These are phyloP conservation scores for Fibroporia radiculosa DNA, from an alignment of 768 basidiomycete species.

Conservation along the genomic window DNA sequence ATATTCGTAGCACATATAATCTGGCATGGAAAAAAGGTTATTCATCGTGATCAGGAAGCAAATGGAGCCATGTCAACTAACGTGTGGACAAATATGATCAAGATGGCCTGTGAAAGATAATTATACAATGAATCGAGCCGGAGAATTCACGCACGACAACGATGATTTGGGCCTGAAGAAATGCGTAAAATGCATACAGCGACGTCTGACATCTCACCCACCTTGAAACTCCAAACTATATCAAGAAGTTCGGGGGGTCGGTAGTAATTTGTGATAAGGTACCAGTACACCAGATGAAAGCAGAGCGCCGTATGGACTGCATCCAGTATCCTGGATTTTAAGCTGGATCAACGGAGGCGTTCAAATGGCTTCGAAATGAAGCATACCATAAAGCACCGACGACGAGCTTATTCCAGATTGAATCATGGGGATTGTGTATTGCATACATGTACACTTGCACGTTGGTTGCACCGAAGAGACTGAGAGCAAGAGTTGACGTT, in stretches of 20 bases:
- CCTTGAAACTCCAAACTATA: conserved; percentile 16
- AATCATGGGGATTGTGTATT: conserved; percentile 9
- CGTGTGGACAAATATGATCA: background rate
- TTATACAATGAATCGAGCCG: background rate
- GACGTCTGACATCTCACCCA: background rate
- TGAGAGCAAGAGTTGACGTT: background rate
- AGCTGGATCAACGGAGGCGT: background rate
- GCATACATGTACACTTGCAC: conserved; percentile 14
- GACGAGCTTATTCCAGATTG: conserved; percentile 10
- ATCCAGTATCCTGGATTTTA: conserved; percentile 10
- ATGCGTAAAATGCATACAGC: background rate
- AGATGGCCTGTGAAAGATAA: background rate
- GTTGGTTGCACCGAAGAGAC: conserved; percentile 14
- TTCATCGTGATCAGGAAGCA: background rate
- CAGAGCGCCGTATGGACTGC: conserved; percentile 10
- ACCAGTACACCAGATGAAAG: conserved; percentile 15
- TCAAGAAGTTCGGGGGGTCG: conserved; percentile 9
- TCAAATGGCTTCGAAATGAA: background rate
- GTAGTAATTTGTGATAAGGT: conserved; percentile 13
- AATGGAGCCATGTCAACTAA: background rate
- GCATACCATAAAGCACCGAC: conserved; percentile 13
- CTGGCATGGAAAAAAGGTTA: background rate
- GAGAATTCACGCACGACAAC: background rate
- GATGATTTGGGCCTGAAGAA: background rate
- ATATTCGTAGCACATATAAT: background rate